phyloP scores from a whole-genome alignment of 1,139 yeast genomes.

The Blastobotrys buckinghamii region DNA sequence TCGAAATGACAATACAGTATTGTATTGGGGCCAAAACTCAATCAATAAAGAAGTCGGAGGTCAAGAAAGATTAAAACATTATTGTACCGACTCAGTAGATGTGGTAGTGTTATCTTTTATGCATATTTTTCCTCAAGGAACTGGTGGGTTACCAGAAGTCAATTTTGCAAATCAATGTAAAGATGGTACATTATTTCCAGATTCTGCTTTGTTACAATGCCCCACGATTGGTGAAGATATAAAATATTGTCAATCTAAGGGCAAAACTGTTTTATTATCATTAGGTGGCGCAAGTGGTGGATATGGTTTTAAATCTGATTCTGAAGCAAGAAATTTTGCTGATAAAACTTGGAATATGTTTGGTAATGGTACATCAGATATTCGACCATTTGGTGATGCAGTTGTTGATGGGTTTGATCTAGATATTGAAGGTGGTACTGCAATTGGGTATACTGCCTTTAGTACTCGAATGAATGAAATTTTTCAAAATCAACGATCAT shows the following conservation, averaged over 20 bases:
- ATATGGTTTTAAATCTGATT: constrained; percentile 43
- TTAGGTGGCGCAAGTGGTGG: constrained; percentile 33
- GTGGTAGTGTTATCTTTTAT: constrained; percentile 69
- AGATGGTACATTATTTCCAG: constrained; percentile 26
- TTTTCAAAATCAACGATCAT: constrained; percentile 39
- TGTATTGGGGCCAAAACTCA: too few relatives aligned
- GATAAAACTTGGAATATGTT: constrained; percentile 74
- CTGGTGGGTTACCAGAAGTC: constrained; percentile 39
- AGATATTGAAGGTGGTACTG: constrained; percentile 54
- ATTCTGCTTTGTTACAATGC: too few relatives aligned
- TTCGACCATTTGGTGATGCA: constrained; percentile 69
- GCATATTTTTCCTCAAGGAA: constrained; percentile 41
- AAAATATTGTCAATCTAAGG: constrained; percentile 66
- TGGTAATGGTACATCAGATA: constrained; percentile 63
- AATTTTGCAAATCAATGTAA: constrained; percentile 61
- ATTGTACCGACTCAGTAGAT: too few relatives aligned
- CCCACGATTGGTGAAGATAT: constrained; percentile 54
- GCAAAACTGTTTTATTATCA: constrained; percentile 67
- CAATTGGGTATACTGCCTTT: constrained; percentile 49
- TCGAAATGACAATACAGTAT: too few relatives aligned
- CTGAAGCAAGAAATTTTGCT: constrained; percentile 65
- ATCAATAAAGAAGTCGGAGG: too few relatives aligned
- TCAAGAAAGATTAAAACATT: too few relatives aligned
- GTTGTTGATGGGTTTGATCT: constrained; percentile 65
- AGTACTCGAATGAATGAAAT: constrained; percentile 47